Evolutionary conservation across 179 eudicot species (phyloP), one percentile per base, ranked within the genome.

Genomic region (Silene noctiflora): DNA sequence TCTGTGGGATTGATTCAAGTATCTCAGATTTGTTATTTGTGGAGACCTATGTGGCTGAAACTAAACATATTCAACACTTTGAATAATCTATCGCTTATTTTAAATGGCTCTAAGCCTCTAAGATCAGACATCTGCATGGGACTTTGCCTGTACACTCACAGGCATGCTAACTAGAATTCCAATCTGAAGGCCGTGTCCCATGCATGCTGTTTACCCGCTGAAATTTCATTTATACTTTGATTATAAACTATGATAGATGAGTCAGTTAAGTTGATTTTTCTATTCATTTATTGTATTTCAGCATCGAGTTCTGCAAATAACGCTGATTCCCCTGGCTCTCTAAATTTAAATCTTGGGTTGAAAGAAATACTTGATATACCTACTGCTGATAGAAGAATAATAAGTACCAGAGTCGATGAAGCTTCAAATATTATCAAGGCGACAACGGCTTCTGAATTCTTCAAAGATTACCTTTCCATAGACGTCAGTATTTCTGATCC

Each of bases 301-400:
- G 83, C 87, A 86, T 92, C 83, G 35, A 76, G 73, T 69, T 81
- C 85, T 21, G 73, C 63, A 67, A 70, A 71, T 35, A 73, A 85
- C 48, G 76, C 51, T 53, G 79, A 39, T 60, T 72, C 67, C 39
- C 77, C 70, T 59, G 72, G 74, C 33, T 76, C 80, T 53, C 78
- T 87, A 73, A 74, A 68, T 81, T 33, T 81, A 46, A 82, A 82
- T 78, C 91, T 85, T 72, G 97, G 97, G 71, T 83, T 90, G 86
- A 89, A 84, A 64, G 91, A 88, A 76, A 79, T 95, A 75, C 83
- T 91, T 76, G 87, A 88, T 76, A 80, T 77, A 83, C 83, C 91
- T 67, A 74, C 77, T 77, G 55, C 65, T 64, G 77, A 81, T 69
- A 62, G 77, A 77, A 78, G 75, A 60, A 76, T 95, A 61, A 76